Evolutionary conservation across 2,329 filamentous ascomycete genomes (phyloP), one percentile per base, ranked within the genome.

Genomic region (Colletotrichum tropicicola): DNA sequence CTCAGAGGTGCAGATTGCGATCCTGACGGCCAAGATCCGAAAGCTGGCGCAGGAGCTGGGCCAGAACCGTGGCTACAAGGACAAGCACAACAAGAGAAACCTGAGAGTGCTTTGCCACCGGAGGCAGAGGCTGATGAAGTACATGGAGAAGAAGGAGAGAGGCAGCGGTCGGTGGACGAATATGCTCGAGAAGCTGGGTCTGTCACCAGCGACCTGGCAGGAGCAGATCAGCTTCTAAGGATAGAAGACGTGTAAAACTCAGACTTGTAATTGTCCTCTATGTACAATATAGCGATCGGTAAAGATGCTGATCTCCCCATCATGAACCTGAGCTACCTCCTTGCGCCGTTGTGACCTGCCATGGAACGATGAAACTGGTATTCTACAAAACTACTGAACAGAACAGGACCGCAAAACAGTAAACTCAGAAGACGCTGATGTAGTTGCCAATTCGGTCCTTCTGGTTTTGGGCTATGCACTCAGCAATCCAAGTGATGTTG

Each of bases 391-490:
- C 59, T 54, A 62, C 9, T 21, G 5, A 43, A 65, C 61, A 70
- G 60, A 58, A 23, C 28, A 58, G 45, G 68, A 71, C 87, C 41
- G 57, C 19, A 13, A 44, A 61, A 56, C 44, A 55, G 35, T 12
- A 56, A 62, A 45, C 10, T 65, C 81, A 97, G 81, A 99, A 97
- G 68, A 98, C 96, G 80, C 94, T 97, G 78, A 99, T 99, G 81
- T 97, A 99, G 82, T 98, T 99, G 72, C 93, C 92, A 77, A 99
- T 98, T 76, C 96, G 89, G 80, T 99, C 96, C 84, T 99, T 99
- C 82, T 99, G 96, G 84, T 97, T 98, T 82, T 99, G 96, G 59
- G 96, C 96, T 87, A 99, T 99, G 82, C 96, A 99, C 81, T 99
- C 96, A 21, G 96, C 92, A 79, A 99, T 99, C 96, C 96, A 99